Evolutionary conservation across 1,139 yeast species (phyloP).

Genomic region (Nakaseomyces bracarensis): DNA sequence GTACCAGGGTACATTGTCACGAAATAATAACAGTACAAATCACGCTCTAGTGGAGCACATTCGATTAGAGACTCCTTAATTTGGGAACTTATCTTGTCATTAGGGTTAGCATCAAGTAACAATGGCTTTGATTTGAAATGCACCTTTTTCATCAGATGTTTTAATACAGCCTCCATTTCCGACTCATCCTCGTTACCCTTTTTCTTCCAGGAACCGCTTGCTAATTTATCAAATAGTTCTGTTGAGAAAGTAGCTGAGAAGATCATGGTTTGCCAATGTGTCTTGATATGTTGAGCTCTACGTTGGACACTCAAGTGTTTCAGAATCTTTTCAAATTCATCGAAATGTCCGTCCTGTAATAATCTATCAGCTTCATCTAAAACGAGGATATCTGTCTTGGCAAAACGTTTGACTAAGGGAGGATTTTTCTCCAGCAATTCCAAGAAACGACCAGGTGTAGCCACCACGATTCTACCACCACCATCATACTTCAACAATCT

Average conservation of each 20-base stretch:
- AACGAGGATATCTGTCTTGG: constrained; percentile 62
- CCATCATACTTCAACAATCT: constrained; percentile 57
- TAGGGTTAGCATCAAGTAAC: constrained; percentile 81
- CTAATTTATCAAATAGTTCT: constrained; percentile 71
- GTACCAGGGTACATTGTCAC: constrained; percentile 80
- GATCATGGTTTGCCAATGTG: constrained; percentile 80
- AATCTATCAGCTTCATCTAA: constrained; percentile 97
- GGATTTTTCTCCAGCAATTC: constrained; percentile 66
- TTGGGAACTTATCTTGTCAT: constrained; percentile 65
- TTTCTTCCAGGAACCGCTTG: constrained; percentile 36
- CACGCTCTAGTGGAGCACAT: constrained; percentile 87
- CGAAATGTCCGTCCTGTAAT: constrained; percentile 92
- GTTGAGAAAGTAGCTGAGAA: constrained; percentile 91
- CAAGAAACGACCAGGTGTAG: constrained; percentile 91
- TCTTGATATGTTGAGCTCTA: constrained; percentile 18
- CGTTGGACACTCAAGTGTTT: constrained; percentile 40
- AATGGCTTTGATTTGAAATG: constrained; percentile 54
- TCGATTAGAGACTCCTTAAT: constrained; percentile 84
- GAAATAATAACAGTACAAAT: constrained; percentile 82
- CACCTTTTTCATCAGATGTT: constrained; percentile 48
- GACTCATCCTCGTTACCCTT: constrained; percentile 33
- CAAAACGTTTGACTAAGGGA: constrained; percentile 46
- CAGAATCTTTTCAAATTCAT: constrained; percentile 77
- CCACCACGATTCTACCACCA: constrained; percentile 73
- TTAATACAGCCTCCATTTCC: constrained; percentile 47